phyloP scores from a whole-genome alignment of 768 basidiomycete species.

The Cystofilobasidium capitatum region DNA sequence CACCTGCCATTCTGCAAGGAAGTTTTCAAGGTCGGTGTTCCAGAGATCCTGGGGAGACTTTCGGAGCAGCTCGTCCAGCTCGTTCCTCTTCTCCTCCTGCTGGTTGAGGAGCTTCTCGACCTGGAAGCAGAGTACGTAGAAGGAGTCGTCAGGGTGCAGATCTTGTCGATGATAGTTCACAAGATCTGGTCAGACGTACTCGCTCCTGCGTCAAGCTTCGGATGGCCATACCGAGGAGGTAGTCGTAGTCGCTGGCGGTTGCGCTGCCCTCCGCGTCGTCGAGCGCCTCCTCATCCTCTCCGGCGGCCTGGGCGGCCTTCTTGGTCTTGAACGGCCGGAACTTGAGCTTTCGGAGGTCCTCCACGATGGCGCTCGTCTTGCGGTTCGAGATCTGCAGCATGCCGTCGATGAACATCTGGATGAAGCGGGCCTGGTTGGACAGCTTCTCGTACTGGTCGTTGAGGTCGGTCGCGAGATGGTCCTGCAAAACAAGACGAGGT shows the following conservation, averaged over 20 bases:
- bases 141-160: neutral
- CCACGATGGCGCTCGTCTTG: constrained; percentile 76
- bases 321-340: constrained; percentile 90
- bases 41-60: constrained; percentile 74
- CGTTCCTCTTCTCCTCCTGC: constrained; percentile 69
- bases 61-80: constrained; percentile 66
- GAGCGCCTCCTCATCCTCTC: constrained; percentile 48
- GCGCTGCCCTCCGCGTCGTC: constrained; percentile 45
- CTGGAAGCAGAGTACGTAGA: constrained; percentile 40
- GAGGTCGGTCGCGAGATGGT: constrained; percentile 71
- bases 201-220: constrained; percentile 90
- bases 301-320: constrained; percentile 55
- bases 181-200: constrained; percentile 48
- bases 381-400: constrained; percentile 73
- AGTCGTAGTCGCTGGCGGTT: constrained; percentile 69
- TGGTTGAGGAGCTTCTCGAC: constrained; percentile 75
- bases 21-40: constrained; percentile 77
- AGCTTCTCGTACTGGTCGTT: constrained; percentile 71
- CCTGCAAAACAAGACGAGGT: constrained; percentile 46
- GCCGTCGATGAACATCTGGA: constrained; percentile 87
- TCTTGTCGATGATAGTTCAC: no score
- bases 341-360: constrained; percentile 66
- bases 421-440: constrained; percentile 90
- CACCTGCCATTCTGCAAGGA: constrained; percentile 77
- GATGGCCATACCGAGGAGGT: constrained; percentile 88